Base-by-base conservation (phyloP, 768 basidiomycete genomes). In the Amanita pseudoporphyria region DNA sequence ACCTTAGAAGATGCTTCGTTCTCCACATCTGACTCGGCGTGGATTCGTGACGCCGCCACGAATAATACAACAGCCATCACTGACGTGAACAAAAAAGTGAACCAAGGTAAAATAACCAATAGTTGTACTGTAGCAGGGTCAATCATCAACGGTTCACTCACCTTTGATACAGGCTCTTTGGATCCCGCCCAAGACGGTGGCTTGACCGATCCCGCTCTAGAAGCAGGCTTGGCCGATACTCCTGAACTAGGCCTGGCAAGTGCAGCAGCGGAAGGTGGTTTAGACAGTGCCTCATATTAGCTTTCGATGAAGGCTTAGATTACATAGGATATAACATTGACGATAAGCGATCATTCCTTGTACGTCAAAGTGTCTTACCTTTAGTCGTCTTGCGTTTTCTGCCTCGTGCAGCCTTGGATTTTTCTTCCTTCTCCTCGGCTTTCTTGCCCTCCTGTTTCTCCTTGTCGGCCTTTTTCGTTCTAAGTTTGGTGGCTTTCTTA, bases 401-500 rank as follows among this genome's bases (percentile, higher is more conserved):
- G 6, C 70, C 67, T 21, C 68, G 64, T 21, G 66, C 30, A 39
- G 67, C 59, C 58, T 73, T 74, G 46, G 81, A 76, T 62, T 87
- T 84, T 56, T 76, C 79, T 41, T 75, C 76, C 54, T 68, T 70
- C 9, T 44, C 43, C 19, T 49, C 77, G 40, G 62, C 60, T 30
- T 62, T 64, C 52, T 62, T 64, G 13, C 54, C 31, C 26, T 58
- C 61, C 5, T 61, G 58, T 39, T 71, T 65, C 28, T 71, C 65
- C 50, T 71, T 70, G 54, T 69, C 71, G 45, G 59, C 74, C 47
- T 79, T 78, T 63, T 77, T 78, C 36, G 71, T 65, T 56, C 80
- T 72, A 39, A 82, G 80, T 67, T 85, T 86, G 5, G 78, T 71
- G 19, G 77, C 66, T 62, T 81, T 85, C 76, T 82, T 84, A 13